These are phyloP conservation scores for Polytrichum formosum DNA, from an alignment of 225 moss, liverwort and hornwort genomes.

Conservation along the genomic window DNA sequence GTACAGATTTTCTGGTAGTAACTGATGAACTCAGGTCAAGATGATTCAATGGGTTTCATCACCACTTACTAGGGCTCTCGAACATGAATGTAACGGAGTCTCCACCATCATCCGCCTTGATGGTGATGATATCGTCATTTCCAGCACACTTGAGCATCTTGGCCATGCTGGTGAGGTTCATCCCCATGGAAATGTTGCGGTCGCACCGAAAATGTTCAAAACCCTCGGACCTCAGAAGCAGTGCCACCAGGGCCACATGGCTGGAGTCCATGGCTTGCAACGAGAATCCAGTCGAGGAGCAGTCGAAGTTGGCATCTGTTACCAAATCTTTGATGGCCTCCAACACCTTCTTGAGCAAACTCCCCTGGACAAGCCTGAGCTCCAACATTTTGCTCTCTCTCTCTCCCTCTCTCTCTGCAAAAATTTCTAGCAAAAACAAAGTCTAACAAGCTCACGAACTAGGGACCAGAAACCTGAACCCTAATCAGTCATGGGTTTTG, in stretches of 20 bases:
- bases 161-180: slow-evolving; percentile 87
- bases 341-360: slow-evolving; percentile 91
- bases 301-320: slow-evolving; percentile 87
- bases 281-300: slow-evolving; percentile 77
- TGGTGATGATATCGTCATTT: slow-evolving; percentile 93
- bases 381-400: slow-evolving; percentile 67
- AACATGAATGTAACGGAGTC: slow-evolving; percentile 95
- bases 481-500: too few species aligned
- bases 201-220: slow-evolving; percentile 97
- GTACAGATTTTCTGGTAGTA: too few species aligned
- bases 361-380: slow-evolving; percentile 86
- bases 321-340: slow-evolving; percentile 89
- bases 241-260: slow-evolving; percentile 84
- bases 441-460: too few species aligned
- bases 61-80: slow-evolving; percentile 63
- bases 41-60: too few species aligned
- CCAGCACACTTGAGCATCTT: slow-evolving; percentile 97
- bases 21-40: too few species aligned
- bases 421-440: too few species aligned
- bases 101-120: slow-evolving; percentile 93
- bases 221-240: slow-evolving; percentile 79
- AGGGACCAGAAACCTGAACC: too few species aligned
- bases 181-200: slow-evolving; percentile 89
- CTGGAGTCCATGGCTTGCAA: slow-evolving; percentile 98
- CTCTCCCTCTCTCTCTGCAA: not conserved